phyloP scores from a whole-genome alignment of 2,329 filamentous ascomycete genomes.

The Fusarium sp. region DNA sequence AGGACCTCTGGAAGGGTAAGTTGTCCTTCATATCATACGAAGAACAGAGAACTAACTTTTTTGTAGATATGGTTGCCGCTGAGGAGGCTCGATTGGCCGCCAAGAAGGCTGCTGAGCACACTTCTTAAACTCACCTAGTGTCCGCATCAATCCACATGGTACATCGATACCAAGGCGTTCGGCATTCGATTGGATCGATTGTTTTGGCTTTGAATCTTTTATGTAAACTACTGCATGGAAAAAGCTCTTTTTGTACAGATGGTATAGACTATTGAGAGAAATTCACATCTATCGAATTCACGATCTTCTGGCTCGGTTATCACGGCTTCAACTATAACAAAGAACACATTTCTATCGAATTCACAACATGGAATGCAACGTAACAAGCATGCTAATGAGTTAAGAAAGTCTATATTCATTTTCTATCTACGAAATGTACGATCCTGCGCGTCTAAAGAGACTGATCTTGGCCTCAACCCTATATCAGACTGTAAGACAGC shows the following conservation, averaged over 20 bases:
- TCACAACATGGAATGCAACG: no score
- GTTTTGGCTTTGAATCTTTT: neutral
- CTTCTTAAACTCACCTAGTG: neutral
- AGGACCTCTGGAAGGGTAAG: constrained; percentile 90
- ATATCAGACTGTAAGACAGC: neutral
- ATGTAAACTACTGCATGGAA: neutral
- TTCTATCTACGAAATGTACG: no score
- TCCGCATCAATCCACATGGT: neutral
- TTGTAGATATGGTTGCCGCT: neutral
- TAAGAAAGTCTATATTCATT: no score
- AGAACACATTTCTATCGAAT: no score
- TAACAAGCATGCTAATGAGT: no score
- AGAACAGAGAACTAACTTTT: neutral
- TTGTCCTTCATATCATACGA: neutral
- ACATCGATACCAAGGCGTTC: neutral
- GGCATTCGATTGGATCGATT: neutral
- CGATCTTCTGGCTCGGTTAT: no score
- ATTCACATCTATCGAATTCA: no score
- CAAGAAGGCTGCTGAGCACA: neutral
- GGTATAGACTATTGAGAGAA: neutral
- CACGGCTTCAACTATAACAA: no score
- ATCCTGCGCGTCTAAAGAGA: neutral
- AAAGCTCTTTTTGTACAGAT: neutral
- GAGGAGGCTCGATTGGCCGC: neutral
- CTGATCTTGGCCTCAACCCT: neutral